phyloP scores from a whole-genome alignment of 2,329 filamentous ascomycete genomes.

The Exophiala sideris region DNA sequence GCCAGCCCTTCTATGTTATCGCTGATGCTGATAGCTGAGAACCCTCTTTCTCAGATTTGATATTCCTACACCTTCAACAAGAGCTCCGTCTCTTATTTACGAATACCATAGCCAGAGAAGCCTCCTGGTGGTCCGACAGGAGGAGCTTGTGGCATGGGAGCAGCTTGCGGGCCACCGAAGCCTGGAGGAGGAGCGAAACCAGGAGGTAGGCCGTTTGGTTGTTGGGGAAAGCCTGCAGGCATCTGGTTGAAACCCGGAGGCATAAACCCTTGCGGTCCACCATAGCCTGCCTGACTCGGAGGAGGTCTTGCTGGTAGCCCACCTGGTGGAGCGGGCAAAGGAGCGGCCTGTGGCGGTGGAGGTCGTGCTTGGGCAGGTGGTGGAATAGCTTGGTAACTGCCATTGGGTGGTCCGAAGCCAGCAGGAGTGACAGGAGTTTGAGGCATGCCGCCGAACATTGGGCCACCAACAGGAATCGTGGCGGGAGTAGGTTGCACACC shows the following conservation, averaged over 20 bases:
- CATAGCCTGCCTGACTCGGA: constrained; percentile 64
- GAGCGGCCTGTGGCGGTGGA: constrained; percentile 56
- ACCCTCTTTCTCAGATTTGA: not conserved
- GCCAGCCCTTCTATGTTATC: too few relatives aligned
- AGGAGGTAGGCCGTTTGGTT: constrained; percentile 43
- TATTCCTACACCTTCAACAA: not conserved
- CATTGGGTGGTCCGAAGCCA: constrained; percentile 41
- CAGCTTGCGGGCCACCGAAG: constrained; percentile 33
- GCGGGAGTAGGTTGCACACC: constrained; percentile 82
- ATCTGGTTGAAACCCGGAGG: constrained; percentile 41
- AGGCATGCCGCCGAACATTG: constrained; percentile 33
- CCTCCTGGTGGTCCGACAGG: constrained; percentile 19
- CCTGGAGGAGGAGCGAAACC: constrained; percentile 52
- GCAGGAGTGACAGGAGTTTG: constrained; percentile 34
- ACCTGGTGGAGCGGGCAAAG: constrained; percentile 46
- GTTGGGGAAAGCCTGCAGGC: constrained; percentile 37
- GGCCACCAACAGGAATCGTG: constrained; percentile 55
- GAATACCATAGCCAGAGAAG: constrained; percentile 23
- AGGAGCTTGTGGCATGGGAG: constrained; percentile 27
- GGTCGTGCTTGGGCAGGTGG: constrained; percentile 44
- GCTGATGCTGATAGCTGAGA: too few relatives aligned
- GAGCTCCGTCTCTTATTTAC: constrained; percentile 11
- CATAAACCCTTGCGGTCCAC: constrained; percentile 58
- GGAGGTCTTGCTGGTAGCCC: constrained; percentile 67
- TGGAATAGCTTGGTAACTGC: constrained; percentile 42